Evolutionary conservation across 148 eudicot genomes (phyloP), one percentile per base, ranked within the genome.

Genomic region (Cornus florida): DNA sequence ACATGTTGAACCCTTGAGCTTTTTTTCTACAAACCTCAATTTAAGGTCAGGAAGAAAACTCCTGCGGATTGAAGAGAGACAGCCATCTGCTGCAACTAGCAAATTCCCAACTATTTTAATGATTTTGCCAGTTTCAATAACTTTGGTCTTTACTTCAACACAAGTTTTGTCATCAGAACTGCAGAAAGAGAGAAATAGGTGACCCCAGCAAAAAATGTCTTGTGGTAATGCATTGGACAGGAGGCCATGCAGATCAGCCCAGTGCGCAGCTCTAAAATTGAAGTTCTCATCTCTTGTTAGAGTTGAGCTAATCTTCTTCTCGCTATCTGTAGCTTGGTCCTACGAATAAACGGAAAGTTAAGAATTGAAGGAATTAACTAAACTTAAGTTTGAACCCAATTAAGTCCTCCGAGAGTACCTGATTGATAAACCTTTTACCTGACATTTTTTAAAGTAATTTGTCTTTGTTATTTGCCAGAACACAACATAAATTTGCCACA

Each of bases 51-150:
- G 98, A 68, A 92, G 83, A 77, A 90, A 90, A 32, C 72, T 73
- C 43, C 82, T 77, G 13, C 98, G 91, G 80, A 92, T 86, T 0
- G 91, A 84, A 74, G 98, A 94, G 66, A 90, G 88, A 71, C 95
- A 92, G 8, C 98, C 98, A 84, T 94, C 97, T 24, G 98, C 98
- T 59, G 98, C 98, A 74, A 94, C 77, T 19, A 94, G 92, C 87
- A 94, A 79, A 75, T 91, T 91, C 16, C 90, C 93, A 19, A 41
- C 76, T 62, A 94, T 41, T 20, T 90, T 87, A 3, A 84, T 72
- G 17, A 77, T 82, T 60, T 88, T 82, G 28, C 90, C 87, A 6
- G 91, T 89, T 83, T 78, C 74, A 67, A 88, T 82, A 60, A 78
- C 82, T 88, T 84, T 83, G 39, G 87, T 83, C 43, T 78, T 75